Base-by-base conservation (phyloP, 805 yeast species). In the Ogataea pini region DNA sequence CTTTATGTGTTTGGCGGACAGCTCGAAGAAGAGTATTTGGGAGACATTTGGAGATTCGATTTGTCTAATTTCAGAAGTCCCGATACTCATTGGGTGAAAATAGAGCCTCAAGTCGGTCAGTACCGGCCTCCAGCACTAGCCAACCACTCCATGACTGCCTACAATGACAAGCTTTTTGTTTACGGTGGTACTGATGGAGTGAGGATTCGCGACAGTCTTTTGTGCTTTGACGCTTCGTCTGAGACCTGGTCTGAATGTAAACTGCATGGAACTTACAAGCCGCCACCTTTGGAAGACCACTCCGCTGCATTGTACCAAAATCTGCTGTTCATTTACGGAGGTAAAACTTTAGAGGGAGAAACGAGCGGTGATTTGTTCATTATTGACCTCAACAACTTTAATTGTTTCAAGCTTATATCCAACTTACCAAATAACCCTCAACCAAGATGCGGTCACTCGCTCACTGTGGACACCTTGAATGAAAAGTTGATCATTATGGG, bases 1-100 rank as follows among this genome's bases (percentile, higher is more conserved):
- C 73, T 94, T 41, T 94, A 84, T 65, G 75, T 94, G 4, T 94
- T 89, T 70, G 99, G 99, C 48, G 99, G 99, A 49, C 97, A 92
- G 67, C 78, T 91, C 54, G 83, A 79, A 55, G 94, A 90, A 65
- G 82, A 82, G 14, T 79, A 78, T 57, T 91, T 88, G 68, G 84
- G 85, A 65, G 98, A 94, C 65, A 69, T 92, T 60, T 85, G 86
- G 72, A 82, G 81, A 50, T 94, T 89, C 68, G 97, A 94, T 66
- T 75, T 92, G 55, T 86, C 94, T 28, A 80, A 89, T 14, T 88
- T 92, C 70, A 80, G 95, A 59, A 81, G 86, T 54, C 86, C 95
- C 14, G 80, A 80, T 53, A 89, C 96, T 1, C 79, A 79, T 49
- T 92, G 99, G 99, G 86, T 85, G 57, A 73, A 78, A 58, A 74